These are phyloP conservation scores for Oryza meridionalis DNA, from an alignment of 176 grass and related monocot species.

Conservation along the genomic window DNA sequence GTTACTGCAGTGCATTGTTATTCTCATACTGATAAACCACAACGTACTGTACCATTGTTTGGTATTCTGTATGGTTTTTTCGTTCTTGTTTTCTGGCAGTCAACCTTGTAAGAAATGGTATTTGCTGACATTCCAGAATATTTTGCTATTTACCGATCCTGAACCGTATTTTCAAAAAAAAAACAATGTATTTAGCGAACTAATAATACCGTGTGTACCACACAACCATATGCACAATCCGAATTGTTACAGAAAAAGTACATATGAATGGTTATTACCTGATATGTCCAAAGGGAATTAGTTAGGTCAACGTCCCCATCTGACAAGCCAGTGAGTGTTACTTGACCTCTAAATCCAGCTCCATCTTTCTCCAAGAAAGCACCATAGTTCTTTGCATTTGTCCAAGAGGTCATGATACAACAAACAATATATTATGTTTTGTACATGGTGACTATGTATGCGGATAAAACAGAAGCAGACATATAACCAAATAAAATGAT, in stretches of 20 bases:
- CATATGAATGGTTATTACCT: conserved; percentile 45
- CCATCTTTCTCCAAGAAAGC: conserved; percentile 99
- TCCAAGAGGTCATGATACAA: conserved; percentile 31
- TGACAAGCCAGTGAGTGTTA: conserved; percentile 85
- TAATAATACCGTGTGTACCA: not conserved
- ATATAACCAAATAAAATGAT: conserved; percentile 6
- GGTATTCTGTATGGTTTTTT: not conserved
- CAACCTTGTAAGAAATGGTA: not conserved
- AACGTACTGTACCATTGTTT: not conserved
- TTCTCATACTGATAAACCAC: not conserved
- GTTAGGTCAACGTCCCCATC: conserved; percentile 80
- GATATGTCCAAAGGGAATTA: conserved; percentile 84
- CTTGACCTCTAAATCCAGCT: conserved; percentile 90
- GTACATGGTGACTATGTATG: not conserved
- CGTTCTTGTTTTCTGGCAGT: no score
- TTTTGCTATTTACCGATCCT: not conserved
- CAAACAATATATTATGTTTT: conserved; percentile 28
- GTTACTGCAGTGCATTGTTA: not conserved
- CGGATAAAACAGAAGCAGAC: conserved; percentile 16
- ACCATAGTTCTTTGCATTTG: conserved; percentile 78
- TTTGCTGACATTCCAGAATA: not conserved
- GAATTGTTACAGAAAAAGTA: not conserved
- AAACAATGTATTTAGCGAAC: not conserved
- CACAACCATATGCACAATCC: not conserved
- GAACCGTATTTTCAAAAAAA: not conserved